Conservation (phyloP, 306 rosid species). For the Pachyrhizus erosus region DNA sequence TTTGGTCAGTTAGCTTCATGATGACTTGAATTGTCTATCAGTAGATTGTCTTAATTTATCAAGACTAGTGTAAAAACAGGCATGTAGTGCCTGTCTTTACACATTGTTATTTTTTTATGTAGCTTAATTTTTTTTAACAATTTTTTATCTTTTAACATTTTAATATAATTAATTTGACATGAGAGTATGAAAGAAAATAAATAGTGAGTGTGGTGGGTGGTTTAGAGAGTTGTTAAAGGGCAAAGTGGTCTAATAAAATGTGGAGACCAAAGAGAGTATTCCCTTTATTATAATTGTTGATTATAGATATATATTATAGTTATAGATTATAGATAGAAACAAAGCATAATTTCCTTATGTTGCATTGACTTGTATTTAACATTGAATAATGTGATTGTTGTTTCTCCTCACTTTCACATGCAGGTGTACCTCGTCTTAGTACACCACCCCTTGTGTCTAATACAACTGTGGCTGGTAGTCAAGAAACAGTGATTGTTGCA, state of each 20-base stretch:
- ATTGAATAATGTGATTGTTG: slow-evolving; percentile 20
- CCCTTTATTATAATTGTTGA: not conserved
- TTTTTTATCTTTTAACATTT: not conserved
- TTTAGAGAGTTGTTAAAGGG: not conserved
- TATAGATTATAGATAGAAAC: not conserved
- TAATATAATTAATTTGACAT: not conserved
- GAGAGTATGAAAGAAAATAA: not conserved
- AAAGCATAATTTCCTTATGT: slow-evolving; percentile 16
- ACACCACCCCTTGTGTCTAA: slow-evolving; percentile 89
- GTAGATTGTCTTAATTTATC: slow-evolving; percentile 35
- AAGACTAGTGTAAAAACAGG: not conserved
- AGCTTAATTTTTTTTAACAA: no score
- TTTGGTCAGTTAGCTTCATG: slow-evolving; percentile 21
- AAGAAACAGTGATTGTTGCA: slow-evolving; percentile 70
- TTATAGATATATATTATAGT: not conserved
- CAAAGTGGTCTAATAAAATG: not conserved
- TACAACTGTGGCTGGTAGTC: slow-evolving; percentile 60
- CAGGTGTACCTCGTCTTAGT: slow-evolving; percentile 99
- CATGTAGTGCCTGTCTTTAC: not conserved
- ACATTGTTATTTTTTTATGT: not conserved
- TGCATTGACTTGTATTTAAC: slow-evolving; percentile 26
- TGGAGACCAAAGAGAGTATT: not conserved
- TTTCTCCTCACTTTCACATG: slow-evolving; percentile 45
- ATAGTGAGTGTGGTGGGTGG: not conserved
- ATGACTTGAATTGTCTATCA: slow-evolving; percentile 17